Evolutionary conservation across 2,329 filamentous ascomycete species (phyloP), one percentile per base, ranked within the genome.

Genomic region (Xylariomycetidae sp.): DNA sequence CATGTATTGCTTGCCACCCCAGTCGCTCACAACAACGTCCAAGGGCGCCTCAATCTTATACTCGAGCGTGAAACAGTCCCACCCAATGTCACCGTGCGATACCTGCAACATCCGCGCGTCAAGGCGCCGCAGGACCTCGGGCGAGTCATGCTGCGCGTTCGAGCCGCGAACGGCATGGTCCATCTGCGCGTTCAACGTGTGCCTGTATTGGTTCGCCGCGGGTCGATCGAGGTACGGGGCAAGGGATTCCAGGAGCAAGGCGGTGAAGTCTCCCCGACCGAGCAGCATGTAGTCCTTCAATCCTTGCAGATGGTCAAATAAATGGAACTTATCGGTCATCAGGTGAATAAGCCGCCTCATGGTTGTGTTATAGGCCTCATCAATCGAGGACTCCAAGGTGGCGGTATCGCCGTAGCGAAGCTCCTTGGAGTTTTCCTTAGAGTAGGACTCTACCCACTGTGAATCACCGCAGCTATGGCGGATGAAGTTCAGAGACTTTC

Each of bases 91-190:
- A 32, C 92, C 92, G 50, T 96, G 89, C 7, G 85, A 94, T 5
- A 97, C 74, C 63, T 97, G 90, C 25, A 98, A 74, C 90, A 98
- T 97, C 41, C 94, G 85, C n/a, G 92, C 90, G 61, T 98, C 92
- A 4, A 98, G 74, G 9, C 92, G 80, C 5, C 88, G 80, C 17
- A 98, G 76, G 5, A 98, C 89, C 54, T 98, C 94, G 2, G 87
- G 78, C 4, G 85, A 85, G 60, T 98, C 92, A 56, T 88, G 94
- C 59, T 98, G 94, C 6, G 92, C 94, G 57, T 97, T 98, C 9
- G 89, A 96, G 40, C 92, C 90, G 35, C 90, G 85, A 48, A 98
- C 95, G 22, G 92, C 92, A 61, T 98, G 90, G 59, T 98, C 92
- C 11, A 98, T 72, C 58, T 98, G 92, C n/a, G 92, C 92, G 3